Percentiles rank a stretch among this genome's conserved stretches.
phyloP scores from a whole-genome alignment of 2,329 filamentous ascomycete genomes.

The Pyricularia pennisetigena region DNA sequence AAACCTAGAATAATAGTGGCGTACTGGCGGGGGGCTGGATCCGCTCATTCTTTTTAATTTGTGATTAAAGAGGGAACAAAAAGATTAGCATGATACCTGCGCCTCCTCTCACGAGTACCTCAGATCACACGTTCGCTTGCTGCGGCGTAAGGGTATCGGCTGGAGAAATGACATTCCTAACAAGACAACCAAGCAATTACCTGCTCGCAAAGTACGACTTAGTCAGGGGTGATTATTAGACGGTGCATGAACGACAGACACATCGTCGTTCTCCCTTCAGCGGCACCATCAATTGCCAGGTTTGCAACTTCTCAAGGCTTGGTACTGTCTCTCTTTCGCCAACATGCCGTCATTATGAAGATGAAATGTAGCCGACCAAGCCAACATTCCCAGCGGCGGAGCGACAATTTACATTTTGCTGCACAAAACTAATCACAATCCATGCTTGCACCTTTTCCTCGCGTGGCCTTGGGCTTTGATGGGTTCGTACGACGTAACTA shows the following conservation, averaged over 20 bases:
- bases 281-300: background rate
- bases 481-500: background rate
- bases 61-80: background rate
- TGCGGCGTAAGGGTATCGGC: background rate
- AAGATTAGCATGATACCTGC: background rate
- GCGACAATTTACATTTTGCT: background rate
- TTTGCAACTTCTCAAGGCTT: background rate
- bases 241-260: background rate
- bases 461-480: background rate
- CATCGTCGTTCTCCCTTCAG: background rate
- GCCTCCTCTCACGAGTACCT: background rate
- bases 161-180: background rate
- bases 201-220: background rate
- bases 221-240: background rate
- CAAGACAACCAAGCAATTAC: background rate
- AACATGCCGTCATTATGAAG: background rate
- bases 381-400: background rate
- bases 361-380: background rate
- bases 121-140: background rate
- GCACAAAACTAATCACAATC: background rate
- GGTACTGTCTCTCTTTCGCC: background rate
- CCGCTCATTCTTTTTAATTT: slow-evolving; percentile 2
- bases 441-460: background rate
- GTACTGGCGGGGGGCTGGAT: slow-evolving; percentile 8
- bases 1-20: slow-evolving; percentile 6